Evolutionary conservation across 2,329 filamentous ascomycete genomes (phyloP).

Genomic region (Ophiostoma perfectum): DNA sequence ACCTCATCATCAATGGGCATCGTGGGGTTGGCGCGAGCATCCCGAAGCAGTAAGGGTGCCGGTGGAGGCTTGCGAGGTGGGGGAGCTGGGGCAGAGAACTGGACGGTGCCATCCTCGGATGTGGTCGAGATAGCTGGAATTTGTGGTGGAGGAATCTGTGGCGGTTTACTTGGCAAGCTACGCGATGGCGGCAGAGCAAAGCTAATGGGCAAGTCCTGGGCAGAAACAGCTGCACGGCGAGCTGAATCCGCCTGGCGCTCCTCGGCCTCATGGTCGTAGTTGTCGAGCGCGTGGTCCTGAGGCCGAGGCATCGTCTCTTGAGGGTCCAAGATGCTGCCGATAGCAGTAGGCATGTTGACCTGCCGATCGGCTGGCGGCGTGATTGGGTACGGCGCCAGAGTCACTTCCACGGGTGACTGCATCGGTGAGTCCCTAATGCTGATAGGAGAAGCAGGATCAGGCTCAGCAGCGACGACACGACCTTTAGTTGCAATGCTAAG

Average conservation of each 20-base stretch:
- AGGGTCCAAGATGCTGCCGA: slow-evolving; percentile 50
- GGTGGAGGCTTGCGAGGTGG: slow-evolving; percentile 77
- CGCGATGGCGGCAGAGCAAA: slow-evolving; percentile 52
- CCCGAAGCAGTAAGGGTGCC: slow-evolving; percentile 69
- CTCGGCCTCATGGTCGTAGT: slow-evolving; percentile 52
- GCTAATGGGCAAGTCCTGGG: slow-evolving; percentile 47
- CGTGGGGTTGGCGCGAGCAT: slow-evolving; percentile 33
- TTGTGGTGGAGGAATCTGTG: slow-evolving; percentile 48
- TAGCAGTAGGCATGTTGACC: slow-evolving; percentile 38
- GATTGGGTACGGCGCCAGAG: slow-evolving; percentile 58
- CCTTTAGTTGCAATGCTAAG: slow-evolving; percentile 1
- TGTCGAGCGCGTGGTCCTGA: slow-evolving; percentile 53
- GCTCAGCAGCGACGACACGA: not conserved
- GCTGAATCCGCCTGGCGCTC: slow-evolving; percentile 44
- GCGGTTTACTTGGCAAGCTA: slow-evolving; percentile 48
- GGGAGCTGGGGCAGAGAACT: slow-evolving; percentile 52
- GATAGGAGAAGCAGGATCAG: slow-evolving; percentile 8
- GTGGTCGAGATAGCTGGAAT: slow-evolving; percentile 32
- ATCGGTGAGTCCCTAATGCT: slow-evolving; percentile 19
- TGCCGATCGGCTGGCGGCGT: slow-evolving; percentile 55
- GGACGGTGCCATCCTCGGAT: slow-evolving; percentile 41
- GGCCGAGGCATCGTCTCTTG: slow-evolving; percentile 56
- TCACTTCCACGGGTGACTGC: slow-evolving; percentile 48
- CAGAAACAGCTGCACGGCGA: slow-evolving; percentile 43
- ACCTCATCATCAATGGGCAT: slow-evolving; percentile 47